Evolutionary conservation across 805 yeast species (phyloP), one percentile per base, ranked within the genome.

Genomic region (Kazachstania psychrophila): DNA sequence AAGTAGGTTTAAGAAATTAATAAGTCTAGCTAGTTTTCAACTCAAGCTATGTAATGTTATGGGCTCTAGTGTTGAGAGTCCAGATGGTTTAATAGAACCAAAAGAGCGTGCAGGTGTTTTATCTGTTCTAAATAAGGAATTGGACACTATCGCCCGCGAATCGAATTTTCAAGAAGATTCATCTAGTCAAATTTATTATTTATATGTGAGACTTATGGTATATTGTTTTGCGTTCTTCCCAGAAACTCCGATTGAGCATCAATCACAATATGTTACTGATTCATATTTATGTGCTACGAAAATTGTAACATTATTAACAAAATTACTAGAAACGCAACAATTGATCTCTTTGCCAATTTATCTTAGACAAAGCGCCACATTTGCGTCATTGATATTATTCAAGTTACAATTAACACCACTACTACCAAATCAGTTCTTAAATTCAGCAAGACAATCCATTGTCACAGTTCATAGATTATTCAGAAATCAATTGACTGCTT

Each of bases 221-320:
- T 84, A 95, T 54, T 76, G 88, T 40, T 88, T 84, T 68, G 89
- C 95, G 3, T 88, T 88, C 48, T 64, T 86, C 41, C 89, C 95
- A n/a, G 88, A 85, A 16, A 81, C 94, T 0, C 86, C 95, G 7
- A 72, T 77, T 37, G 92, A 80, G 46, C 94, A 84, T 58, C 95
- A 85, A 58, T 80, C 85, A 1, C 77, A 78, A 49, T 86, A 82
- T 54, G 88, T 87, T 11, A 78, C 85, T 14, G 73, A 77, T 23
- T 94, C 94, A 0, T 87, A 85, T 56, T 62, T 81, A 35, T 62
- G 86, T 1, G 84, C 94, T 2, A 88, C 96, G 0, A 69, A 88
- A 40, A 75, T 85, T 23, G 75, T 88, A 15, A 86, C 96, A 1
- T 65, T 85, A 9, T 72, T 84, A 24, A 79, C 94, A 0, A 75